phyloP scores from a whole-genome alignment of 331 rosid genomes.

The Pyracantha coccinea region DNA sequence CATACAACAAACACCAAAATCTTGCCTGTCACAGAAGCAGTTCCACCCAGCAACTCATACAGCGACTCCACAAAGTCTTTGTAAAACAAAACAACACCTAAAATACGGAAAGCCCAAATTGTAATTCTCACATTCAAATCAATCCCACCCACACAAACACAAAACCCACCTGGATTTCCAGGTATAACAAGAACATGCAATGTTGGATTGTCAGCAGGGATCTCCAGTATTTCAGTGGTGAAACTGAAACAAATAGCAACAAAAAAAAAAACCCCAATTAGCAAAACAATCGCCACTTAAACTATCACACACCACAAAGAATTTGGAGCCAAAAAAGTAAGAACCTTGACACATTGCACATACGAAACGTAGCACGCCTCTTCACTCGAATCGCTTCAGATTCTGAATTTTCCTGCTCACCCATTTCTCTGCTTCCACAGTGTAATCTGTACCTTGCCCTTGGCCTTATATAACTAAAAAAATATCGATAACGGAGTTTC shows the following conservation, averaged over 20 bases:
- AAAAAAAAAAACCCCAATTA: background rate
- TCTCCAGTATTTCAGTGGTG: constrained; percentile 70
- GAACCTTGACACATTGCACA: constrained; percentile 69
- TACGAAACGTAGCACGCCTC: constrained; percentile 52
- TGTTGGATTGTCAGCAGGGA: constrained; percentile 60
- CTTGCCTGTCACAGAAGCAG: constrained; percentile 76
- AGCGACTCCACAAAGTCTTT: constrained; percentile 71
- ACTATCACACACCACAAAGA: background rate
- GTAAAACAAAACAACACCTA: constrained; percentile 67
- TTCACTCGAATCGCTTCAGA: constrained; percentile 14
- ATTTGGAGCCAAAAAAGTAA: background rate
- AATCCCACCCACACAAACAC: background rate
- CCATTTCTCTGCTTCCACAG: constrained; percentile 36
- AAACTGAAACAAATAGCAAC: constrained; percentile 28
- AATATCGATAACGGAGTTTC: background rate
- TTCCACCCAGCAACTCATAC: constrained; percentile 68
- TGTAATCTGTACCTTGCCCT: constrained; percentile 7
- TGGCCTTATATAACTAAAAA: constrained; percentile 13
- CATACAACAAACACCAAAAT: constrained; percentile 5
- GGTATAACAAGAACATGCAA: constrained; percentile 71
- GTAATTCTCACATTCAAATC: background rate
- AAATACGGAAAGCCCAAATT: constrained; percentile 4
- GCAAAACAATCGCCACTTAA: background rate
- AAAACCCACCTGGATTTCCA: constrained; percentile 73
- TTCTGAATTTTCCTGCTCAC: constrained; percentile 14